Conservation (phyloP, 176 grass and related monocot species). For the Secale cereale region DNA sequence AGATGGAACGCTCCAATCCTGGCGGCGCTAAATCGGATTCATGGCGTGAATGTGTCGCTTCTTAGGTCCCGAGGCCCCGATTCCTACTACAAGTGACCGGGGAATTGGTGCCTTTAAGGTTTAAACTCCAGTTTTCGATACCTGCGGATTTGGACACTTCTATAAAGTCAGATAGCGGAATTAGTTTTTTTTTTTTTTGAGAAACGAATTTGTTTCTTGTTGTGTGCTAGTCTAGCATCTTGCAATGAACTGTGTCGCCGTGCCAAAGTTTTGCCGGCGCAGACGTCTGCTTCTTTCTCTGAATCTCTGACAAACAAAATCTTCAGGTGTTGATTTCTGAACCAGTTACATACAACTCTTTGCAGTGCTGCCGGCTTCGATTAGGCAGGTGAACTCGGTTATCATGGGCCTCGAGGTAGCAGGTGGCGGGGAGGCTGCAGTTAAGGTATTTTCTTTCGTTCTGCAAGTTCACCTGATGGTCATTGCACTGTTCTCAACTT, state of each 20-base stretch:
- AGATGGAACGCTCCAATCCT: neutral
- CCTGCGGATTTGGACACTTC: neutral
- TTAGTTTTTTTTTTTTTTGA: neutral
- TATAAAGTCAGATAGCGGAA: neutral
- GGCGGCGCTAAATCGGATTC: neutral
- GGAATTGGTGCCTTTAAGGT: neutral
- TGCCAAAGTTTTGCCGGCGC: neutral
- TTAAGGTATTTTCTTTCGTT: conserved; percentile 26
- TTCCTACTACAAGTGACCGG: neutral
- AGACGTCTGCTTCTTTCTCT: neutral
- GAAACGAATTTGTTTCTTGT: neutral
- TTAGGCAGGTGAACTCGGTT: neutral
- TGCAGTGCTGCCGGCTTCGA: neutral
- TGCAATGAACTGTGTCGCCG: neutral
- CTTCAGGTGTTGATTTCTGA: neutral
- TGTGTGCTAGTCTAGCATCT: neutral
- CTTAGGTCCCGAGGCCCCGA: neutral
- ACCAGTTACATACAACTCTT: neutral
- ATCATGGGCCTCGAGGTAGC: conserved; percentile 30
- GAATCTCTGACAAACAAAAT: neutral
- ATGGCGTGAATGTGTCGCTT: neutral
- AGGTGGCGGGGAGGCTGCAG: conserved; percentile 22
- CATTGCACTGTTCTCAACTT: neutral
- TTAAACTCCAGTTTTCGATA: neutral
- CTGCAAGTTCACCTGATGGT: neutral